Conservation (phyloP, 2,329 filamentous ascomycete genomes). For the Fusarium pseudocircinatum region DNA sequence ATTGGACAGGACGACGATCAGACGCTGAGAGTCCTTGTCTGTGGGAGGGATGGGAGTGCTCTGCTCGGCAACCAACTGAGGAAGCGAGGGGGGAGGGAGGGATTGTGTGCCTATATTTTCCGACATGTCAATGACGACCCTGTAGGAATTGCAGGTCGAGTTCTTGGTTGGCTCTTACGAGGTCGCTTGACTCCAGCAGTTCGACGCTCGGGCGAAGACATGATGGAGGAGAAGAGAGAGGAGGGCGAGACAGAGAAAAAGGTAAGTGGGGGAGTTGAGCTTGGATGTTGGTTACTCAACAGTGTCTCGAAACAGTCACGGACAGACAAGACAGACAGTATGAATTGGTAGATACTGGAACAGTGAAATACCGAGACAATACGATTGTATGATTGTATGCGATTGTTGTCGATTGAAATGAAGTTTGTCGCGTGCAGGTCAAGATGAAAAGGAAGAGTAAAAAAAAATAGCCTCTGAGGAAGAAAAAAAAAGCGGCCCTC, state of each 20-base stretch:
- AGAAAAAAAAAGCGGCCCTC: conserved; percentile 4
- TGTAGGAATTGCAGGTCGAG: background rate
- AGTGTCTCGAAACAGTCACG: conserved; percentile 5
- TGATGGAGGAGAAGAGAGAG: conserved; percentile 31
- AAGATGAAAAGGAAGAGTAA: conserved; percentile 9
- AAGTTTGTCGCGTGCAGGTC: conserved; percentile 8
- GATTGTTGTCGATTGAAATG: background rate
- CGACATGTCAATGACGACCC: conserved; percentile 27
- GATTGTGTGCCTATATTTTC: conserved; percentile 82
- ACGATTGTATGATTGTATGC: background rate
- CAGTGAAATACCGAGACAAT: background rate
- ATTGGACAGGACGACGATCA: conserved; percentile 97
- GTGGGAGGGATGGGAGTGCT: conserved; percentile 82
- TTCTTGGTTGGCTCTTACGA: conserved; percentile 47
- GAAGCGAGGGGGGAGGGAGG: conserved; percentile 88
- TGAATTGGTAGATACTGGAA: background rate
- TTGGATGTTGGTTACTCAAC: conserved; percentile 16
- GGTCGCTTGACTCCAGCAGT: conserved; percentile 54
- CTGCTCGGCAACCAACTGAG: conserved; percentile 93
- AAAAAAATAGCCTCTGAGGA: conserved; percentile 19
- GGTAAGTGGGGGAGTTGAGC: conserved; percentile 10
- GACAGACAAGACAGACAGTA: conserved; percentile 6
- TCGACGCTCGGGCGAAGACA: conserved; percentile 55
- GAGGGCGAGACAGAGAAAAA: conserved; percentile 1
- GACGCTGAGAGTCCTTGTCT: conserved; percentile 89